Evolutionary conservation across 805 yeast species (phyloP).

Genomic region (Osmozyma mogii): DNA sequence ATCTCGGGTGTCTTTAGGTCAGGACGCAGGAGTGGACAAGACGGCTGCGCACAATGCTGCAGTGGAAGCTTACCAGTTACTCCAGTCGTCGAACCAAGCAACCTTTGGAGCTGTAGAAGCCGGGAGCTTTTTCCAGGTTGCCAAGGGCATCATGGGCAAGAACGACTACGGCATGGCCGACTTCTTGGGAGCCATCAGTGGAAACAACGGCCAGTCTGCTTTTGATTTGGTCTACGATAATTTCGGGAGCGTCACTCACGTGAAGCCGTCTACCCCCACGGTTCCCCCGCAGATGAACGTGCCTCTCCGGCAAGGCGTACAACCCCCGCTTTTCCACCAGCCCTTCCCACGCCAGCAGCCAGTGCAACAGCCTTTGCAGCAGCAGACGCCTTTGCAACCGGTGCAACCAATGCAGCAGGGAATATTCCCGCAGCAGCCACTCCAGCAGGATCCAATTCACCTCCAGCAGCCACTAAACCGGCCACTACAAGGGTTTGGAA

Average conservation of each 20-base stretch:
- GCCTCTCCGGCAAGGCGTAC: conserved; percentile 5
- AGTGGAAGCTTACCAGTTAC: conserved; percentile 28
- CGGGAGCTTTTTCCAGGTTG: conserved; percentile 23
- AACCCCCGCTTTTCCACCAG: no score
- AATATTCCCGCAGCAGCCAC: conserved; percentile 1
- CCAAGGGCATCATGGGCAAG: conserved; percentile 22
- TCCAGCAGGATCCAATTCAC: neutral
- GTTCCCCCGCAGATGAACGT: conserved; percentile 4
- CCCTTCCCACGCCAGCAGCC: conserved; percentile 2
- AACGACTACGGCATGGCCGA: conserved; percentile 23
- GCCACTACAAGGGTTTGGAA: no score
- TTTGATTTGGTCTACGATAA: conserved; percentile 42
- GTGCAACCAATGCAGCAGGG: conserved; percentile 1
- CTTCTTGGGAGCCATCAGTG: conserved; percentile 17
- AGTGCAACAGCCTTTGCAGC: neutral
- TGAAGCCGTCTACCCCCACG: conserved; percentile 18
- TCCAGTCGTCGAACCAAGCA: conserved; percentile 29
- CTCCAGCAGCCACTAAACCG: conserved; percentile 1
- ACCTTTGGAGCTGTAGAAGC: conserved; percentile 31
- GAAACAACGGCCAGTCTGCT: conserved; percentile 14
- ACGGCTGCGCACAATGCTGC: conserved; percentile 40
- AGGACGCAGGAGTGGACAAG: no score
- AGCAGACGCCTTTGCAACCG: neutral
- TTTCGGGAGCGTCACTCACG: conserved; percentile 35
- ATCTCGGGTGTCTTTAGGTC: no score